Conservation (phyloP, 1,139 yeast genomes). For the Geotrichum restrictum region DNA sequence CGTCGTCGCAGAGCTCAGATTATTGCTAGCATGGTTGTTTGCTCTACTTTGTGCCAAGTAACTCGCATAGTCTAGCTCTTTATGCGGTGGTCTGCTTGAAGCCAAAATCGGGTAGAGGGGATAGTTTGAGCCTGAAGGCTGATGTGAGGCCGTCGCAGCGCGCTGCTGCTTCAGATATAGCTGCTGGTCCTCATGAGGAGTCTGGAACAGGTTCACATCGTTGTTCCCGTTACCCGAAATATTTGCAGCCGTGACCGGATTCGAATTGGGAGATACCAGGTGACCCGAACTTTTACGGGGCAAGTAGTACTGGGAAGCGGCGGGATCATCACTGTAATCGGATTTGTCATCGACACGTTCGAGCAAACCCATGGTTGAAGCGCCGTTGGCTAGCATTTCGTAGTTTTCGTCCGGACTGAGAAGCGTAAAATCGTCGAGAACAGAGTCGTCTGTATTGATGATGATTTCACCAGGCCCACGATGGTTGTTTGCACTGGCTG, state of each 20-base stretch:
- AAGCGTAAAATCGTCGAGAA: conserved; percentile 19
- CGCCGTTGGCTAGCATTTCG: conserved; percentile 17
- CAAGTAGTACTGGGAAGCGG: not conserved
- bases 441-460: conserved; percentile 10
- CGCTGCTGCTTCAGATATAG: not conserved
- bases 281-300: not conserved
- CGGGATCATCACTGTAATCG: not conserved
- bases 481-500: not conserved
- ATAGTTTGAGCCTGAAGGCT: conserved; percentile 1
- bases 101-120: conserved; percentile 21
- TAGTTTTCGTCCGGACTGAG: conserved; percentile 21
- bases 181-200: conserved; percentile 11
- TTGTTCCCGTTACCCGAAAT: not conserved
- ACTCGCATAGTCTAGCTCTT: conserved; percentile 13
- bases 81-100: conserved; percentile 20
- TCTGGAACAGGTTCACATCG: conserved; percentile 9
- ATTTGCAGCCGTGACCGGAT: not conserved
- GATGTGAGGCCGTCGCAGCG: conserved; percentile 3
- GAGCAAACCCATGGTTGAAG: conserved; percentile 11
- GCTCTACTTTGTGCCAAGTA: conserved; percentile 8
- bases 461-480: conserved; percentile 16
- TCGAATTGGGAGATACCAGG: not conserved
- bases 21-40: not conserved
- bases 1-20: not conserved
- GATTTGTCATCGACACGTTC: conserved; percentile 8